A percentile compares a stretch with the other conserved stretches of the same genome.
These are phyloP conservation scores for Paratinospora sagittata DNA, from an alignment of 164 flowering plant species.

Conservation along the genomic window DNA sequence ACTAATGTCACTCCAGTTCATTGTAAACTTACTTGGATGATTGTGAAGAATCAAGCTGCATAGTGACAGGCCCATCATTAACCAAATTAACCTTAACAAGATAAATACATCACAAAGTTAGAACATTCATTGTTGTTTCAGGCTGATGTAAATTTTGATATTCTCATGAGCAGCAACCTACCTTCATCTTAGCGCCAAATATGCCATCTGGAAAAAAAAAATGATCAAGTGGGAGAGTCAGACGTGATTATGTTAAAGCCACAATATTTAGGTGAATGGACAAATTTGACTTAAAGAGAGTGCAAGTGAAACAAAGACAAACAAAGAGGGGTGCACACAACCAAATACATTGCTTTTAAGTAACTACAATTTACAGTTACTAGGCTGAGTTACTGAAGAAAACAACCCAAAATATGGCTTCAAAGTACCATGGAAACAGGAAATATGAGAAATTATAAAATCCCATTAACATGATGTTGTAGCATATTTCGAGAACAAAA, in stretches of 20 bases:
- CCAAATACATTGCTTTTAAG: no score
- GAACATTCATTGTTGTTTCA: background rate
- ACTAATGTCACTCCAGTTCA: no score
- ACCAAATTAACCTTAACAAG: conserved; percentile 65
- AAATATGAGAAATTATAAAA: no score
- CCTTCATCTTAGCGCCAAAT: conserved; percentile 98
- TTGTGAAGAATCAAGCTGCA: conserved; percentile 85
- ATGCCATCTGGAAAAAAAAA: conserved; percentile 70
- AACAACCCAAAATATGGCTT: no score
- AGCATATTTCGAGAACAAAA: no score
- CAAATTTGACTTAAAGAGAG: background rate
- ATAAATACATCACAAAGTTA: conserved; percentile 7
- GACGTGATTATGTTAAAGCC: background rate
- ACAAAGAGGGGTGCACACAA: no score
- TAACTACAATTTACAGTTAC: no score
- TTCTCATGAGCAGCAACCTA: conserved; percentile 14
- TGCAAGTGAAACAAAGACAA: background rate
- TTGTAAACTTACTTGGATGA: conserved; percentile 46
- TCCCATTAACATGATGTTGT: no score
- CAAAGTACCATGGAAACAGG: no score
- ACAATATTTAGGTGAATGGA: background rate
- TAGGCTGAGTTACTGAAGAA: background rate
- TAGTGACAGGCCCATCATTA: conserved; percentile 94
- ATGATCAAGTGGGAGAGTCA: background rate
- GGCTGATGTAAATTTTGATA: background rate